Evolutionary conservation across 2,329 filamentous ascomycete species (phyloP).

Genomic region (Aspergillus piperis): DNA sequence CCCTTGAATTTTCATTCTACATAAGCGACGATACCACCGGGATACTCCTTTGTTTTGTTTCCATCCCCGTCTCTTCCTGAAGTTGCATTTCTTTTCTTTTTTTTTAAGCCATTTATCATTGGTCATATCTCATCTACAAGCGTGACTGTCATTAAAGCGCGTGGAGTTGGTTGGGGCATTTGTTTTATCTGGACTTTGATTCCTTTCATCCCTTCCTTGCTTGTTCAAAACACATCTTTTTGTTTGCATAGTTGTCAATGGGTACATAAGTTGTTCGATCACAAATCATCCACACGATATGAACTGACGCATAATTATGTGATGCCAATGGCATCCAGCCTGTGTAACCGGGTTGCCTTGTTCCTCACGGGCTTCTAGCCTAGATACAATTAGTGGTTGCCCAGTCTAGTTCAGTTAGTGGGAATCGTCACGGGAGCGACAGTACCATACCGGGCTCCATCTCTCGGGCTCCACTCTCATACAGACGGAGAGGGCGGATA

Average conservation of each 20-base stretch:
- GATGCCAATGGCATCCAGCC: not conserved
- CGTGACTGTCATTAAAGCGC: slow-evolving; percentile 21
- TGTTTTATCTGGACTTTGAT: not conserved
- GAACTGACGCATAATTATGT: not conserved
- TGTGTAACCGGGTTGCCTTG: not conserved
- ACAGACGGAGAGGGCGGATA: not conserved
- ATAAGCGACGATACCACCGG: slow-evolving; percentile 13
- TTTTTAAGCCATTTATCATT: not conserved
- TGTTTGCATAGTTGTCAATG: not conserved
- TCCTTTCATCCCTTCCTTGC: not conserved
- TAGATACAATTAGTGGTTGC: not conserved
- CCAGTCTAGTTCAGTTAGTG: not conserved
- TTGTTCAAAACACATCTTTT: not conserved
- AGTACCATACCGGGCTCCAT: slow-evolving; percentile 5
- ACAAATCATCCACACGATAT: too few relatives aligned
- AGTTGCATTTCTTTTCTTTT: not conserved
- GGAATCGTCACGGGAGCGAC: not conserved
- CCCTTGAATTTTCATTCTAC: not conserved
- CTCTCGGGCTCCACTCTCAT: slow-evolving; percentile 7
- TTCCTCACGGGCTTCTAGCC: too few relatives aligned
- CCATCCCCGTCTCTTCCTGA: not conserved
- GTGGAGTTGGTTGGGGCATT: slow-evolving; percentile 26
- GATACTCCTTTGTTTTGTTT: slow-evolving; percentile 1
- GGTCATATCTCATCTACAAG: slow-evolving; percentile 15
- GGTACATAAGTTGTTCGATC: not conserved